A percentile compares a stretch with the other conserved stretches of the same genome.
phyloP scores from a whole-genome alignment of 176 grass and related monocot species.

The Panicum miliaceum region DNA sequence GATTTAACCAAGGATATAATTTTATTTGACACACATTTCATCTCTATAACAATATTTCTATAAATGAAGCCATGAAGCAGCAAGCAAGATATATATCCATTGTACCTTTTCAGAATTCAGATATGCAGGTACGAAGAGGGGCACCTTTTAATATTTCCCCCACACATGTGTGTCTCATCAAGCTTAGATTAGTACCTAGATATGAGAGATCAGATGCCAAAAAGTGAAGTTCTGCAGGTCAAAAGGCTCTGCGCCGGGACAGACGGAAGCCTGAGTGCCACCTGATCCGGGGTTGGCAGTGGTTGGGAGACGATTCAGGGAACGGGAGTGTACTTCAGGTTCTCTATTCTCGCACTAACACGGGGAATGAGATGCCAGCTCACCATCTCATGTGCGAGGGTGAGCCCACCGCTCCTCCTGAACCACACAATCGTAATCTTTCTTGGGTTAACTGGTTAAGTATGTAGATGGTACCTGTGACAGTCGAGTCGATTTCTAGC shows the following conservation, averaged over 20 bases:
- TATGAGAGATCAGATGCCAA: background rate
- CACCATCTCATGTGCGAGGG: constrained; percentile 30
- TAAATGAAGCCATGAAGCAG: background rate
- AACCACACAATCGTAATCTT: constrained; percentile 28
- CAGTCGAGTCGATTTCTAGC: background rate
- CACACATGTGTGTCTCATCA: background rate
- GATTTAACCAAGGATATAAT: background rate
- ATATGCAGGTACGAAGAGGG: background rate
- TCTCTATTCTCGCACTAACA: constrained; percentile 23
- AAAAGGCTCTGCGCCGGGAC: background rate
- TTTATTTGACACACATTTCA: background rate
- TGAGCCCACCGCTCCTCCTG: background rate
- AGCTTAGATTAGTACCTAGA: background rate
- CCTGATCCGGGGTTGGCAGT: constrained; percentile 28
- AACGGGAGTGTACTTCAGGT: background rate
- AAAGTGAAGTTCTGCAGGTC: too few species aligned
- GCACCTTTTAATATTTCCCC: background rate
- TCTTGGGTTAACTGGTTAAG: too few species aligned
- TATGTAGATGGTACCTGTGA: background rate
- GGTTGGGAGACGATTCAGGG: background rate
- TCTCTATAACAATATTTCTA: background rate
- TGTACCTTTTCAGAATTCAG: background rate
- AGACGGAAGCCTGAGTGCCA: constrained; percentile 5
- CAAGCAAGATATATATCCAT: background rate
- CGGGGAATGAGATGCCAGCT: constrained; percentile 42